Percentiles rank a stretch among this genome's conserved stretches.
These are phyloP conservation scores for Cordia subcordata DNA, from an alignment of 257 asterid genomes.

Conservation along the genomic window DNA sequence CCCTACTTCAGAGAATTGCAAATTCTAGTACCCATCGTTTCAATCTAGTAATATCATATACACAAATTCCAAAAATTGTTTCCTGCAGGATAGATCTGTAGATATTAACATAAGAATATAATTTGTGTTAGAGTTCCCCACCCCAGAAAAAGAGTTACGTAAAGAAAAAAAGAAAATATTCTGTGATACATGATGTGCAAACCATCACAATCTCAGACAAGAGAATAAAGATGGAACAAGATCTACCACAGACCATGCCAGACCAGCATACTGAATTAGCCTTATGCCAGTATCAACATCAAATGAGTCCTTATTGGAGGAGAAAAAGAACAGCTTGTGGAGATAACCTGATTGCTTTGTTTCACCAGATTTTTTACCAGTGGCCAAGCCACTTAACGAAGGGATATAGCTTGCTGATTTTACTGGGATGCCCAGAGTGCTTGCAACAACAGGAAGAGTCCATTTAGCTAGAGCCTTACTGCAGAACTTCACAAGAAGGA, in stretches of 20 bases:
- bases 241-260: conserved; percentile 95
- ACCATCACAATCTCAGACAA: conserved; percentile 55
- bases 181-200: conserved; percentile 7
- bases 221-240: conserved; percentile 82
- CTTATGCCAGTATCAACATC: conserved; percentile 95
- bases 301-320: conserved; percentile 46
- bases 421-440: conserved; percentile 74
- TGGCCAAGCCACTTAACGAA: conserved; percentile 34
- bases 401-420: conserved; percentile 78
- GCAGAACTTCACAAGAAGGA: conserved; percentile 80
- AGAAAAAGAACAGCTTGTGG: conserved; percentile 54
- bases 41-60: neutral
- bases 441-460: conserved; percentile 82
- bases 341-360: conserved; percentile 62
- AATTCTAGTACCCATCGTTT: neutral
- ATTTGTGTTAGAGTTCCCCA: conserved; percentile 1
- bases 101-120: conserved; percentile 10
- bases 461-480: conserved; percentile 90
- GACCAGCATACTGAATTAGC: conserved; percentile 90
- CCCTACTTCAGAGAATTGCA: neutral
- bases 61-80: conserved; percentile 2
- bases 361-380: conserved; percentile 43
- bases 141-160: conserved; percentile 1
- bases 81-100: neutral
- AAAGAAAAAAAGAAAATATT: neutral